These are phyloP conservation scores for Nigrograna mackinnonii DNA, from an alignment of 2,329 filamentous ascomycete genomes.

Conservation along the genomic window DNA sequence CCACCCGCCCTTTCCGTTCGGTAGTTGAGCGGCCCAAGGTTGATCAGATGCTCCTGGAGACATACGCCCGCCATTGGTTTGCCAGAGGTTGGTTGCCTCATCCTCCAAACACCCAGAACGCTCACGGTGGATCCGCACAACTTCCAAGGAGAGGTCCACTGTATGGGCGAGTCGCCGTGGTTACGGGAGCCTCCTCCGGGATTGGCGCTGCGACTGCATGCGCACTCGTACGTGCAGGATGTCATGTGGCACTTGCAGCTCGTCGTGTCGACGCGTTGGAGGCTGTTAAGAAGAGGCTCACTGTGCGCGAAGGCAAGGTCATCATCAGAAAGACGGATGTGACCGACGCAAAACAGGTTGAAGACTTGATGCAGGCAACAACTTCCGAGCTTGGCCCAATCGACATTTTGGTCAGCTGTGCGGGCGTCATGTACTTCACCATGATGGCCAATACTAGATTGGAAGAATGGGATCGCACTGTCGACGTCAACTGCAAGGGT, in stretches of 20 bases:
- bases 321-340: constrained; percentile 74
- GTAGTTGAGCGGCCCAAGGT: constrained; percentile 69
- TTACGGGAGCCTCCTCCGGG: constrained; percentile 80
- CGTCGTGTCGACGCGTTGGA: constrained; percentile 72
- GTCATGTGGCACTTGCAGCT: constrained; percentile 72
- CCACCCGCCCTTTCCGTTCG: constrained; percentile 64
- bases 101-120: constrained; percentile 58
- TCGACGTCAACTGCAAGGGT: constrained; percentile 87
- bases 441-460: constrained; percentile 78
- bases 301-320: constrained; percentile 63
- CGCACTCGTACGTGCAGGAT: constrained; percentile 71
- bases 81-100: constrained; percentile 74
- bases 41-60: constrained; percentile 71
- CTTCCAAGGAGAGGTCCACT: constrained; percentile 61
- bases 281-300: constrained; percentile 64
- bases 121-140: constrained; percentile 48
- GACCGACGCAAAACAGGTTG: constrained; percentile 67
- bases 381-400: constrained; percentile 68
- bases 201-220: constrained; percentile 76
- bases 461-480: constrained; percentile 79
- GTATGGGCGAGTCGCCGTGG: constrained; percentile 70
- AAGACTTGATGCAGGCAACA: constrained; percentile 64
- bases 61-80: constrained; percentile 79
- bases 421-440: constrained; percentile 87
- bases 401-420: constrained; percentile 79